Evolutionary conservation across 805 yeast species (phyloP).

Genomic region (Barnettozyma sp.): DNA sequence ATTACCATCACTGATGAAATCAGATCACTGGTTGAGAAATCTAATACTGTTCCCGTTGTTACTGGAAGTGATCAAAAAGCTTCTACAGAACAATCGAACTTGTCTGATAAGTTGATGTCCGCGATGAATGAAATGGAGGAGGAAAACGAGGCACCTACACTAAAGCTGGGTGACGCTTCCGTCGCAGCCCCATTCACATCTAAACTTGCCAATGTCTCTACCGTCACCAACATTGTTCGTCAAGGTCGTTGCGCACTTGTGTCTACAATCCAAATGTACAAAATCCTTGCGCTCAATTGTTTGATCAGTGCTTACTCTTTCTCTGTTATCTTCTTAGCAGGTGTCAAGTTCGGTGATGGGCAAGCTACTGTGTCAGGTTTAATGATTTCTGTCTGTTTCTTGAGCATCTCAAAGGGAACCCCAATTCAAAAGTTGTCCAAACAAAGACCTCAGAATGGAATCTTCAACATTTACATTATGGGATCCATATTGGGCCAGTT

Average conservation of each 20-base stretch:
- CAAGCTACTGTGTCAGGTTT: conserved; percentile 97
- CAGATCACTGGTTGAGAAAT: conserved; percentile 51
- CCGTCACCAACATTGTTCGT: conserved; percentile 89
- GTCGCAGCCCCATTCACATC: conserved; percentile 99
- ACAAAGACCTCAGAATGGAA: conserved; percentile 96
- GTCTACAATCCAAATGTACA: conserved; percentile 97
- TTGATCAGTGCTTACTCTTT: conserved; percentile 93
- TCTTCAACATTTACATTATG: conserved; percentile 92
- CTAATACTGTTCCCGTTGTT: conserved; percentile 32
- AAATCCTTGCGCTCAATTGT: conserved; percentile 94
- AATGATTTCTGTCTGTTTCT: conserved; percentile 86
- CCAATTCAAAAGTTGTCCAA: conserved; percentile 84
- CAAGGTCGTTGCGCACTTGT: conserved; percentile 98
- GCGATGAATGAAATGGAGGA: conserved; percentile 50
- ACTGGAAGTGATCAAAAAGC: conserved; percentile 26
- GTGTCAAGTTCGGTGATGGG: conserved; percentile 96
- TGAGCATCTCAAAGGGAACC: conserved; percentile 89
- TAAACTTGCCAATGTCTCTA: conserved; percentile 81
- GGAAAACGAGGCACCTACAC: conserved; percentile 77
- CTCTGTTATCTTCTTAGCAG: conserved; percentile 90
- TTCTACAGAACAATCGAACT: conserved; percentile 33
- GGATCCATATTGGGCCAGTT: conserved; percentile 96
- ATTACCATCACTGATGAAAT: conserved; percentile 71
- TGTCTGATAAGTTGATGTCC: conserved; percentile 62
- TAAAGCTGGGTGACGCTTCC: conserved; percentile 96